Base-by-base conservation (phyloP, 2,329 filamentous ascomycete species). In the Dothistroma pini region DNA sequence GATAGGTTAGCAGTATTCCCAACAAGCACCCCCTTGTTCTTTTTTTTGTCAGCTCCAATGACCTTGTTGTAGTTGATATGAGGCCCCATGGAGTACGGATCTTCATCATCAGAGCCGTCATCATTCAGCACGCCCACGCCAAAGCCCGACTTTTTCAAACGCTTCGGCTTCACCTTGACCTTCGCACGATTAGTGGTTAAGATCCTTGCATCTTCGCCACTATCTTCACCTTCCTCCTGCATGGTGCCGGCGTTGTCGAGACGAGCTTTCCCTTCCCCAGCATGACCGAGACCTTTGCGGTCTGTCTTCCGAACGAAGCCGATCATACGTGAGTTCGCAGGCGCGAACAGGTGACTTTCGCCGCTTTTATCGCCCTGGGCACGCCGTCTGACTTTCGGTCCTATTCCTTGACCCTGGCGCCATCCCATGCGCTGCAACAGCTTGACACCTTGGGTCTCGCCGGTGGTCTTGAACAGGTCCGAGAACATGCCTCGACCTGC, bases 371-470 rank as follows among this genome's bases (percentile, higher is more conserved):
- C 89, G 14, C 93, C 81, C 53, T 88, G 83, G 41, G 92, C 91
- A 72, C 81, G 83, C 54, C 95, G 84, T 57, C 87, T 86, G 35
- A 97, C 80, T 75, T 91, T 96, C 22, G 92, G 91, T 0, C 95
- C 95, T 63, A 97, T 87, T 3, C 95, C 95, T 75, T 97, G 93
- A 0, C 93, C 93, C 65, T 93, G 89, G 70, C 89, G 90, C 95
- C 95, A 99, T 16, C 93, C 95, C 93, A 99, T 97, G 70, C 84
- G 89, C 72, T 89, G 90, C 61, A 97, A 79, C 16, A 99, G 80
- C 72, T 90, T 93, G 14, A 89, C 81, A 1, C 95, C 95, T 82
- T 96, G 91, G 0, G 91, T 96, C 63, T 96, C 90, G 38, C 91
- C 90, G 9, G 86, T 83, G 0, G 81, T 79, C 59, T 84, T 83